Evolutionary conservation across 2,329 filamentous ascomycete genomes (phyloP), one percentile per base, ranked within the genome.

Genomic region (Zymoseptoria ardabiliae): DNA sequence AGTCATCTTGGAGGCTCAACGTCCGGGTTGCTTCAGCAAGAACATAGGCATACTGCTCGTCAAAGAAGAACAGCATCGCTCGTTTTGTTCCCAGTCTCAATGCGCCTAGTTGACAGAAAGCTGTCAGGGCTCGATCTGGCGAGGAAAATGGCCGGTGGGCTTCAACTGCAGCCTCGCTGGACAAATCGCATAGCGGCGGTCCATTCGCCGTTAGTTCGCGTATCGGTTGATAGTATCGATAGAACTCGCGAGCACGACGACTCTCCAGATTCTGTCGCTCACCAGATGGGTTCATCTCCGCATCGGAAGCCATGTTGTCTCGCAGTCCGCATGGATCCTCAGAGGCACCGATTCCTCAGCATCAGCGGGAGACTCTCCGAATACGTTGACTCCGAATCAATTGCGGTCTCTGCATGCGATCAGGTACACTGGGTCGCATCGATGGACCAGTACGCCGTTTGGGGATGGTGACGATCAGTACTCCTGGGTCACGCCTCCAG

Each of bases 11-110:
- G 1, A 80, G 67, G 17, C 78, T 77, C 2, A 82, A 61, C 3
- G 75, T 77, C 53, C 73, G 76, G 1, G 81, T 83, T 8, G 79
- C 77, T 66, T 83, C 81, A 30, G 81, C 81, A 50, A 84, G 73
- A 54, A 83, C 76, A 55, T 80, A 81, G 65, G 82, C 79, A 17
- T 74, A 74, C 20, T 51, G 20, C n/a, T 22, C 51, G 64, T 82
- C 81, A 63, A 83, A 80, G 54, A 83, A 73, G 61, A 80, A 82
- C 5, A 84, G 75, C 75, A 83, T 79, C 25, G 75, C 75, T 35
- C 81, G 77, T 60, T 77, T 75, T 48, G 76, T 75, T 13, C 76
- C 73, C 53, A 82, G 71, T 0, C 79, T 73, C 55, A 82, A 73
- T 11, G 80, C 75, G 23, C 77, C 80, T 25, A 84, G 72, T 67